Percentiles rank a stretch among this genome's conserved stretches.
Conservation (phyloP, 805 yeast genomes). For the Candida boidinii region DNA sequence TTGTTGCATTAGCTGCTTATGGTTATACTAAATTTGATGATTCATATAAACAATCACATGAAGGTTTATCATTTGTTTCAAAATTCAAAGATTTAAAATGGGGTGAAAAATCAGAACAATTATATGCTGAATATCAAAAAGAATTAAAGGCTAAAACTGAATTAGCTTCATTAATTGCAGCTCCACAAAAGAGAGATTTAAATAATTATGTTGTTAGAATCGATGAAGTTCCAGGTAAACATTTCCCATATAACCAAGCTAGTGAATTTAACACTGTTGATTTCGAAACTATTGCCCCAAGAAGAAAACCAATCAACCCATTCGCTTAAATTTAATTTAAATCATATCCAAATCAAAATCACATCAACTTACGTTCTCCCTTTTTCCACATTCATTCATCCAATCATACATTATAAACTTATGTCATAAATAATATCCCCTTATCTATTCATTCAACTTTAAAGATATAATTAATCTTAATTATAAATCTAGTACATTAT, state of each 20-base stretch:
- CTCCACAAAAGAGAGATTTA: constrained; percentile 7
- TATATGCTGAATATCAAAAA: constrained; percentile 14
- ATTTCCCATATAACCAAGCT: constrained; percentile 18
- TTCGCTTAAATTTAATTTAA: no score
- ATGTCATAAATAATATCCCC: no score
- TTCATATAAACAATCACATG: constrained; percentile 38
- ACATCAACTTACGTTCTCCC: no score
- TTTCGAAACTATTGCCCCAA: constrained; percentile 19
- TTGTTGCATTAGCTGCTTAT: constrained; percentile 20
- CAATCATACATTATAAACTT: no score
- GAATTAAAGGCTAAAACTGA: constrained; percentile 14
- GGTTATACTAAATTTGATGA: constrained; percentile 41
- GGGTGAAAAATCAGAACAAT: constrained; percentile 12
- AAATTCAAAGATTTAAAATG: constrained; percentile 9
- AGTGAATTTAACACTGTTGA: constrained; percentile 20
- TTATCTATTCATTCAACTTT: no score
- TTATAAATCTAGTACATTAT: no score
- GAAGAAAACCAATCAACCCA: constrained; percentile 22
- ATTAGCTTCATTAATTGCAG: constrained; percentile 12
- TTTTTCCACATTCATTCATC: no score
- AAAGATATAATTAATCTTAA: no score
- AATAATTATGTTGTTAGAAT: constrained; percentile 14
- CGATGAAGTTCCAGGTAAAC: constrained; percentile 24
- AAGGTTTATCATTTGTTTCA: constrained; percentile 18
- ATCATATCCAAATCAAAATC: no score